Evolutionary conservation across 2,329 filamentous ascomycete genomes (phyloP).

Genomic region (Penicillium sp.): DNA sequence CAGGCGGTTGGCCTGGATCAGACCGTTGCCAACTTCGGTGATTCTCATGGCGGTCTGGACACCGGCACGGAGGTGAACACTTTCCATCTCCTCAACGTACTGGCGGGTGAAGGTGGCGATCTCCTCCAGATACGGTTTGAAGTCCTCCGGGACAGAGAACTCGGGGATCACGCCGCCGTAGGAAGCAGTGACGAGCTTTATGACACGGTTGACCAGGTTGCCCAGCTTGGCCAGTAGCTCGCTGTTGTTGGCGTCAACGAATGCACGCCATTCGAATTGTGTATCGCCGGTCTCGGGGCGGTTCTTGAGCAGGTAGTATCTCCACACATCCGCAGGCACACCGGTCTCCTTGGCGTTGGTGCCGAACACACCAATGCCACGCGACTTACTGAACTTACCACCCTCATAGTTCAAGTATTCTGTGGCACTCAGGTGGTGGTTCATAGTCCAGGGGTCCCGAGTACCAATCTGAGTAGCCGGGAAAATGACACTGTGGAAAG

Average conservation of each 20-base stretch:
- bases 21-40: constrained; percentile 58
- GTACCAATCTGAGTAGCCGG: constrained; percentile 84
- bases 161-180: constrained; percentile 58
- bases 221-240: constrained; percentile 73
- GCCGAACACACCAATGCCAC: constrained; percentile 86
- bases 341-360: constrained; percentile 86
- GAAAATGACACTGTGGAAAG: constrained; percentile 89
- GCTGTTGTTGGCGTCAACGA: constrained; percentile 83
- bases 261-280: constrained; percentile 85
- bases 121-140: constrained; percentile 42
- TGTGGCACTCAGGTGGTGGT: constrained; percentile 83
- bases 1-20: constrained; percentile 60
- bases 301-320: constrained; percentile 83
- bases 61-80: constrained; percentile 59
- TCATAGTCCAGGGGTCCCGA: constrained; percentile 80
- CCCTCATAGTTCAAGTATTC: constrained; percentile 87
- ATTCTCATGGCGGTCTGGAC: constrained; percentile 56
- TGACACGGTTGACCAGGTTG: constrained; percentile 70
- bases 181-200: constrained; percentile 70
- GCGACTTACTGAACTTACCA: constrained; percentile 90
- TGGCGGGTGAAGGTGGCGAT: constrained; percentile 54
- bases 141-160: constrained; percentile 41
- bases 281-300: constrained; percentile 83
- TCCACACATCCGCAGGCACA: constrained; percentile 82
- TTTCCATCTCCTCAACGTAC: constrained; percentile 59